Evolutionary conservation across 2,329 filamentous ascomycete genomes (phyloP).

Genomic region (Keithomyces neogunnii): DNA sequence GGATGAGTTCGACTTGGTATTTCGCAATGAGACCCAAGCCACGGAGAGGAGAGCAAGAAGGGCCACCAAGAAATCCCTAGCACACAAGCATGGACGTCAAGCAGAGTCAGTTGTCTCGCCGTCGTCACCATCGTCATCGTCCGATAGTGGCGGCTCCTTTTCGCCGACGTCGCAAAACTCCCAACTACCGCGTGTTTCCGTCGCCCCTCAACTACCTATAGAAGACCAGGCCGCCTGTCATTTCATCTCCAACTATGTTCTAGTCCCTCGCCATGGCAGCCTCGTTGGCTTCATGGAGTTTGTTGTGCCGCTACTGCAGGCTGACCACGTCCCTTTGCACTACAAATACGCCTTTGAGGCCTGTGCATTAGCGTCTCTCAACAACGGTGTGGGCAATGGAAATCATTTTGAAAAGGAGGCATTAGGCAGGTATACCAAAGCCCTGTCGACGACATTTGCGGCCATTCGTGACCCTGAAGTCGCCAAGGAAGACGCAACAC

Average conservation of each 20-base stretch:
- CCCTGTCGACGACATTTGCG: slow-evolving; percentile 41
- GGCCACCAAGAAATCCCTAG: slow-evolving; percentile 39
- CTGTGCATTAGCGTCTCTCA: slow-evolving; percentile 48
- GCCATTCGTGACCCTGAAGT: slow-evolving; percentile 42
- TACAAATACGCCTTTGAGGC: slow-evolving; percentile 50
- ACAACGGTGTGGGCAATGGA: slow-evolving; percentile 36
- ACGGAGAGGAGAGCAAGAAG: slow-evolving; percentile 55
- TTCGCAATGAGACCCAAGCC: slow-evolving; percentile 63
- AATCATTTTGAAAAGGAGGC: slow-evolving; percentile 30
- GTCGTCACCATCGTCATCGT: slow-evolving; percentile 9
- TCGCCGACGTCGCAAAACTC: slow-evolving; percentile 13
- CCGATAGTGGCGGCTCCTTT: slow-evolving; percentile 1
- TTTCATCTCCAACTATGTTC: slow-evolving; percentile 53
- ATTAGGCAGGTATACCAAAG: slow-evolving; percentile 45
- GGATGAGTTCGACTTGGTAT: slow-evolving; percentile 64
- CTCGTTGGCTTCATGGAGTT: slow-evolving; percentile 51
- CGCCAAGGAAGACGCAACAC: slow-evolving; percentile 45
- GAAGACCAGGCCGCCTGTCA: slow-evolving; percentile 50
- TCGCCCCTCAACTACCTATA: slow-evolving; percentile 35
- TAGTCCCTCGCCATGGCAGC: slow-evolving; percentile 41
- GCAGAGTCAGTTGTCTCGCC: slow-evolving; percentile 10
- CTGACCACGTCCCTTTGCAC: slow-evolving; percentile 33
- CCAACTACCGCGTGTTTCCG: slow-evolving; percentile 11
- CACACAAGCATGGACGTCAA: slow-evolving; percentile 25
- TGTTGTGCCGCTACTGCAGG: slow-evolving; percentile 45